These are phyloP conservation scores for Leptographium lundbergii DNA, from an alignment of 2,329 filamentous ascomycete genomes.

Conservation along the genomic window DNA sequence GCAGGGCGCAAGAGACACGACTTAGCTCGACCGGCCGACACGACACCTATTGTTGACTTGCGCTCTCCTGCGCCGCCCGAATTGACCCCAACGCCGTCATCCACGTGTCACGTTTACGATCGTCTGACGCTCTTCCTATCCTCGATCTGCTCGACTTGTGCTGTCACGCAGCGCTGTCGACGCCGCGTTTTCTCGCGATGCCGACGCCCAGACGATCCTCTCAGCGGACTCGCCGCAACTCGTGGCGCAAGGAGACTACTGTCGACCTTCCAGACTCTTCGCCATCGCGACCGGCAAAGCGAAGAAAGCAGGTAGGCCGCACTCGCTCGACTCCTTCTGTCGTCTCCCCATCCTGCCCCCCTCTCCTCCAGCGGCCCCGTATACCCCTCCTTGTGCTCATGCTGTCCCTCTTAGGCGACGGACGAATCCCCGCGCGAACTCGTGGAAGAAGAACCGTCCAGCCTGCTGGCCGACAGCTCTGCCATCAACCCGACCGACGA, in stretches of 20 bases:
- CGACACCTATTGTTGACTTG: no score
- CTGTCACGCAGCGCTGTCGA: background rate
- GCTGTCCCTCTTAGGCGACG: constrained; percentile 16
- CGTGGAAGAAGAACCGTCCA: constrained; percentile 32
- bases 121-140: background rate
- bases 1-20: background rate
- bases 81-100: background rate
- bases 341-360: background rate
- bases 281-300: constrained; percentile 49
- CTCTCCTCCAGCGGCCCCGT: background rate
- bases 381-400: background rate
- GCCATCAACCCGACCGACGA: constrained; percentile 31
- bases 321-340: background rate
- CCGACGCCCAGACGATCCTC: constrained; percentile 20
- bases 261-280: constrained; percentile 32
- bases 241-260: constrained; percentile 18
- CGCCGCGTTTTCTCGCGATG: constrained; percentile 10
- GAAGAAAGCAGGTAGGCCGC: constrained; percentile 44
- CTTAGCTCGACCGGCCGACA: background rate
- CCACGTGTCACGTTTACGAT: background rate
- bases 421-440: constrained; percentile 30
- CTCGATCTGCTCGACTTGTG: background rate
- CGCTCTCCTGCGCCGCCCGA: background rate
- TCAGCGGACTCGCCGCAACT: constrained; percentile 19
- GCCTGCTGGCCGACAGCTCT: constrained; percentile 27